Base-by-base conservation (phyloP, 805 yeast genomes). In the Starmerella bombi region DNA sequence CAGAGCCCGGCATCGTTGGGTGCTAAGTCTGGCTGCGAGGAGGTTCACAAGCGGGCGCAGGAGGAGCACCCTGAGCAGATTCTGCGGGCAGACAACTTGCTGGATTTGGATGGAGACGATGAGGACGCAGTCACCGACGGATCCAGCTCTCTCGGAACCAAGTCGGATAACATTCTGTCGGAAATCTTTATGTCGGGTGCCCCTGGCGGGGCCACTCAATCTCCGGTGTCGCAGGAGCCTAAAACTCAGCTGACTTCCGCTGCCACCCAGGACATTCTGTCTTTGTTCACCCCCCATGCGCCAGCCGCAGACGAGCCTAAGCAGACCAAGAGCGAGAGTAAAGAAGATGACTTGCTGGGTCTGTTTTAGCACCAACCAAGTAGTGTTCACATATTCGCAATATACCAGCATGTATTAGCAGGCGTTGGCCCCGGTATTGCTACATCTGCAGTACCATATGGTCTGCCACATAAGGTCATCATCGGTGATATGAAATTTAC, bases 51-150 rank as follows among this genome's bases (percentile, higher is more conserved):
- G 19, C 64, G 66, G 45, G 77, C 75, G 41, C 66, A 86, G 36
- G 84, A 80, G 50, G 96, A 86, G 57, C 72, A 82, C 58, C 76
- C 75, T 43, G 95, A 84, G 53, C 46, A 44, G 27, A 49, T 49
- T 22, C 49, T 60, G 39, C 50, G 56, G 23, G 55, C 55, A 10
- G 58, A 56, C 20, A 83, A 82, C 51, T 66, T 91, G 50, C 71
- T 88, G 38, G 94, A 88, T 58, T 76, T 88, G 49, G 95, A 80
- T 53, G 83, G 75, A 35, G 72, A 64, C 16, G 36, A 12, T 20
- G 37, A n/a, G 6, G 46, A 45, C 12, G 36, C 31, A 7, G 45
- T 25, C 4, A 36, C 34, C 19, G 41, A 45, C 12, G 43, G 44
- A 8, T 21, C 41, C 37, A 64, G 41, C n/a, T 30, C 34, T 50